Evolutionary conservation across 2,329 filamentous ascomycete species (phyloP), one percentile per base, ranked within the genome.

Genomic region (Pseudogymnoascus sp.): DNA sequence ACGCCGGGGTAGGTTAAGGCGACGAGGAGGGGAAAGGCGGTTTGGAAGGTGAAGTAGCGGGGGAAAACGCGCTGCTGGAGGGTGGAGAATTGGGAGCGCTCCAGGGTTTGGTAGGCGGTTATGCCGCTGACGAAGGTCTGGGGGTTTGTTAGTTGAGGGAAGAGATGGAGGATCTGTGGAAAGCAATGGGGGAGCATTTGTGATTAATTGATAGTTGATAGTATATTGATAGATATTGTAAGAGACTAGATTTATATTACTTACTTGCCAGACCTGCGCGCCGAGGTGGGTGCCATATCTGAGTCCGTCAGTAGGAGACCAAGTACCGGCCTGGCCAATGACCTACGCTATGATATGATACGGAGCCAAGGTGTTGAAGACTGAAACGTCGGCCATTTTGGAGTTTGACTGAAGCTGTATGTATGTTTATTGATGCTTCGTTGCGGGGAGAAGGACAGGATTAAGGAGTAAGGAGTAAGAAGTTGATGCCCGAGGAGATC

Each of bases 261-360:
- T 72, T 74, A 88, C 86, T 72, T 97, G 90, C 74, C 91, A 97
- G 72, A 96, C 80, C 37, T 90, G 88, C 26, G 87, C 86, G 64
- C 94, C 94, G 12, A 97, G 78, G 57, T 97, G 82, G 18, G 90
- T 91, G 65, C 90, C 91, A 75, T 95, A 96, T 71, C 90, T 94
- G 57, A 60, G 41, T 64, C 52, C 62, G 59, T 62, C 57, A 62
- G 61, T 30, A 52, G 37, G 60, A n/a, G 45, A 30, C 60, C 15
- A 9, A 9, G 55, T 19, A 57, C 52, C 19, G 19, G 35, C 34
- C 60, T 26, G 56, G 63, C 58, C 59, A 61, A 23, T 57, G 52
- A 71, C 75, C 65, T 78, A 90, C 85, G 84, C 83, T 63, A 92
- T 75, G 62, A 92, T 81, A 72, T 92, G 89, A 74, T 90, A 92